Percentiles rank a stretch among this genome's conserved stretches.
Conservation (phyloP, 108 stramenopile species). For the Craspedostauros australis region DNA sequence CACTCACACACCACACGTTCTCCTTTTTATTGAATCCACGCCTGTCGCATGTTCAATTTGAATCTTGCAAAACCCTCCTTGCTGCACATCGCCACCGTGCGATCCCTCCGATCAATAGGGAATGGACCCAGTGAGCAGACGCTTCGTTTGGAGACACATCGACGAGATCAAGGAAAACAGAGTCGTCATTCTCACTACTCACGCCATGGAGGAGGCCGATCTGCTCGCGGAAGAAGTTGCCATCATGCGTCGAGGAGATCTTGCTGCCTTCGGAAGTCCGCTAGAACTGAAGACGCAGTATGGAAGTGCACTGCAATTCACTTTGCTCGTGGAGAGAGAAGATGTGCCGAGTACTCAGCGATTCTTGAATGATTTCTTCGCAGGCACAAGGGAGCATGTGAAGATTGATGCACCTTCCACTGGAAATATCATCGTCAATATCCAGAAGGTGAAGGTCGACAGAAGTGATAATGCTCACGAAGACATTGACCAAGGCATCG, state of each 20-base stretch:
- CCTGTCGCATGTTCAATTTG: too few relatives aligned
- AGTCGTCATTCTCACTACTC: conserved; percentile 86
- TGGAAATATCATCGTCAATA: conserved; percentile 37
- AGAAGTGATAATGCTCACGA: conserved; percentile 25
- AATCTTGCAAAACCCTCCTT: too few relatives aligned
- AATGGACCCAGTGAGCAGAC: too few relatives aligned
- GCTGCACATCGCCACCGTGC: too few relatives aligned
- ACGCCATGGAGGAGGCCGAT: conserved; percentile 95
- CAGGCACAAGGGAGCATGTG: conserved; percentile 11
- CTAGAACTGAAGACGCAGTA: conserved; percentile 47
- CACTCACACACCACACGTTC: too few relatives aligned
- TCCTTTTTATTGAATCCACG: too few relatives aligned
- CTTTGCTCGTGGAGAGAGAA: conserved; percentile 26
- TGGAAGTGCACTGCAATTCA: conserved; percentile 20
- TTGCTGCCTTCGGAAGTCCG: conserved; percentile 45
- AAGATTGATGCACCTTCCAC: conserved; percentile 13
- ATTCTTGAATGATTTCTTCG: conserved; percentile 19
- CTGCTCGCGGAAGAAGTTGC: conserved; percentile 83
- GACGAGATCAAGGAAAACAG: conserved; percentile 39
- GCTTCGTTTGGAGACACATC: conserved; percentile 63
- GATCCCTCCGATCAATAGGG: too few relatives aligned
- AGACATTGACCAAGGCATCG: too few relatives aligned
- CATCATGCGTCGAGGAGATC: conserved; percentile 65
- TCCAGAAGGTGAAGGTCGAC: conserved; percentile 20
- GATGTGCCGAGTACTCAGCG: conserved; percentile 14